Conservation (phyloP, 2,329 filamentous ascomycete genomes). For the Cladosporium sphaerospermum region DNA sequence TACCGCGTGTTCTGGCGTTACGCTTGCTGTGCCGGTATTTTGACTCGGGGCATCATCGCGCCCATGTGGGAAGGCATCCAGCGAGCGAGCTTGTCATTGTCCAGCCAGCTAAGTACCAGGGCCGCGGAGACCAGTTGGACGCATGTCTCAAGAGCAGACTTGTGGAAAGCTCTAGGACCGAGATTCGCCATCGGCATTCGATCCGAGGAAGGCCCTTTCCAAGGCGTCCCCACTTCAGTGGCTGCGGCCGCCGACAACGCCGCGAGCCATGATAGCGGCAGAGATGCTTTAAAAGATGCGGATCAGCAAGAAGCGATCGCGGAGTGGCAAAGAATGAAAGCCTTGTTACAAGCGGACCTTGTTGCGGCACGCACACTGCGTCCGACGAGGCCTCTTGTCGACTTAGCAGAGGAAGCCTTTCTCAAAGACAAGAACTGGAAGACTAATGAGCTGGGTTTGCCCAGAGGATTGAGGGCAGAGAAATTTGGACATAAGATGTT, state of each 20-base stretch:
- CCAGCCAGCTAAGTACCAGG: not conserved
- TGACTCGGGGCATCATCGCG: conserved; percentile 11
- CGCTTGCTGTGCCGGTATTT: conserved; percentile 24
- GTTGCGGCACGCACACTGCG: conserved; percentile 6
- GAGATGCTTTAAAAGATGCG: not conserved
- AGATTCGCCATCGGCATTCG: conserved; percentile 22
- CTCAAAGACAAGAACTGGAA: conserved; percentile 21
- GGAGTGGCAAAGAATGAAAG: not conserved
- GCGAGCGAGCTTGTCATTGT: not conserved
- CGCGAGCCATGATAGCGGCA: not conserved
- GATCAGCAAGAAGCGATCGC: not conserved
- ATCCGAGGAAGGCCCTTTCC: not conserved
- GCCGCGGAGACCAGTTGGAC: not conserved
- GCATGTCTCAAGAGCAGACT: not conserved
- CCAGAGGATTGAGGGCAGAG: not conserved
- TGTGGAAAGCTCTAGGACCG: conserved; percentile 18
- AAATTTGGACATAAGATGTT: conserved; percentile 11
- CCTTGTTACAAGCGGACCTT: not conserved
- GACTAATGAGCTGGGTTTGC: conserved; percentile 10
- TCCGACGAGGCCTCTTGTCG: conserved; percentile 14
- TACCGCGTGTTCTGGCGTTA: conserved; percentile 30
- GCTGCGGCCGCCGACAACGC: not conserved
- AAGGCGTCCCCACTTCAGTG: not conserved
- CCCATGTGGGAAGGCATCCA: not conserved
- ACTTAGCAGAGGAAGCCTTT: conserved; percentile 20